Conservation (phyloP, 1,284 basidiomycete genomes). For the Irpex sp. region DNA sequence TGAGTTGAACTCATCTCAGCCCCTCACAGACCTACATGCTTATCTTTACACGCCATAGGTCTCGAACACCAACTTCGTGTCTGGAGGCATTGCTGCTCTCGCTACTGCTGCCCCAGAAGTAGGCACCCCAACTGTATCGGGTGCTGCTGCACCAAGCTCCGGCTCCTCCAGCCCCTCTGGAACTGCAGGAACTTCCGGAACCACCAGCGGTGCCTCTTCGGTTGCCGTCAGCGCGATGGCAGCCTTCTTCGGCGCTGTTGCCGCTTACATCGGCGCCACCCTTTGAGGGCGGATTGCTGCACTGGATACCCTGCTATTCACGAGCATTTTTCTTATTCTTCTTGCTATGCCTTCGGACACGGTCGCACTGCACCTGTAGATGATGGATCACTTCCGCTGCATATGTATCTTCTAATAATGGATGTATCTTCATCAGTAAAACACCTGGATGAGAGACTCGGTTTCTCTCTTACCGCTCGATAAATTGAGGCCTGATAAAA, state of each 20-base stretch:
- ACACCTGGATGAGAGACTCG: too few relatives aligned
- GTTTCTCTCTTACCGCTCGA: too few relatives aligned
- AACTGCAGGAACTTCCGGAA: neutral
- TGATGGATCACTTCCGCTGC: neutral
- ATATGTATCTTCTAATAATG: neutral
- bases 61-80: neutral
- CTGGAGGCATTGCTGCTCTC: slow-evolving; percentile 39
- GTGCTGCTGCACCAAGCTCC: slow-evolving; percentile 1
- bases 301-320: neutral
- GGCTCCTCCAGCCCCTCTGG: neutral
- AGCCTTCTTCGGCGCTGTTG: slow-evolving; percentile 1
- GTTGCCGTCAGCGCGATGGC: neutral
- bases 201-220: slow-evolving; percentile 1
- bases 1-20: slow-evolving; percentile 19
- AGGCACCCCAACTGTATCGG: slow-evolving; percentile 12
- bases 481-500: too few relatives aligned
- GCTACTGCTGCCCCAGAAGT: slow-evolving; percentile 29
- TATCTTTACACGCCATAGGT: neutral
- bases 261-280: slow-evolving; percentile 1
- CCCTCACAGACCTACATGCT: too few relatives aligned
- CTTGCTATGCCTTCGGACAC: neutral
- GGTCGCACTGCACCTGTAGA: neutral
- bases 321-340: neutral
- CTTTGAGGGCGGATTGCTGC: neutral
- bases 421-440: neutral